Evolutionary conservation across 345 rosid genomes (phyloP).

Genomic region (Eutrema japonicum): DNA sequence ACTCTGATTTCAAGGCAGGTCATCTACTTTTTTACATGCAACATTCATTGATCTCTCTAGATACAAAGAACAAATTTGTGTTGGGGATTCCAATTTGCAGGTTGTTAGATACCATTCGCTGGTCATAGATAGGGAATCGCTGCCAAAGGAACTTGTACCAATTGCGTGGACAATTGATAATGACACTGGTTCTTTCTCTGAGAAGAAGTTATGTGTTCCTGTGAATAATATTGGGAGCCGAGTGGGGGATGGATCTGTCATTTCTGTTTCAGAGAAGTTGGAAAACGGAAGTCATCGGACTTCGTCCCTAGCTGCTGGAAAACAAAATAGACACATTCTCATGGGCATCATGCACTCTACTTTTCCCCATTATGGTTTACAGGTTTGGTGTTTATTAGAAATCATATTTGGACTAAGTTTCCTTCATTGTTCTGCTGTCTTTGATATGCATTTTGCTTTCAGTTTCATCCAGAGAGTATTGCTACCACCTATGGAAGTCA

Average conservation of each 20-base stretch:
- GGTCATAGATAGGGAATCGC: constrained; percentile 72
- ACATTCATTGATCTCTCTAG: constrained; percentile 21
- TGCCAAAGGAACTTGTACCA: constrained; percentile 81
- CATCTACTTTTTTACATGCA: constrained; percentile 24
- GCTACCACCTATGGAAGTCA: constrained; percentile 81
- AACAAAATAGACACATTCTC: constrained; percentile 53
- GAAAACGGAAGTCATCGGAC: constrained; percentile 44
- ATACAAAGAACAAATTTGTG: constrained; percentile 19
- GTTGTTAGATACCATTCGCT: constrained; percentile 97
- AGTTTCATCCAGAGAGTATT: constrained; percentile 99
- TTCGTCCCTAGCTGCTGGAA: constrained; percentile 41
- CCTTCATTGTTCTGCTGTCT: constrained; percentile 24
- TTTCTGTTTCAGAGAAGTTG: constrained; percentile 38
- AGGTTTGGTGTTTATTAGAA: constrained; percentile 54
- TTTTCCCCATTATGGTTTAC: constrained; percentile 93
- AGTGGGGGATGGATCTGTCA: constrained; percentile 33
- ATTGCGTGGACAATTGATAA: constrained; percentile 79
- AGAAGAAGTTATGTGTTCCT: constrained; percentile 44
- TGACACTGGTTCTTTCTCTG: constrained; percentile 59
- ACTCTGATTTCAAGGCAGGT: constrained; percentile 85
- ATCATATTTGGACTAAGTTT: neutral
- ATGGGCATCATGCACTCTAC: constrained; percentile 92
- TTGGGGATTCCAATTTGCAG: constrained; percentile 48
- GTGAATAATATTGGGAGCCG: constrained; percentile 41
- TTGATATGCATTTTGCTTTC: constrained; percentile 45